Evolutionary conservation across 306 rosid species (phyloP), one percentile per base, ranked within the genome.

Genomic region (Comarum palustre): DNA sequence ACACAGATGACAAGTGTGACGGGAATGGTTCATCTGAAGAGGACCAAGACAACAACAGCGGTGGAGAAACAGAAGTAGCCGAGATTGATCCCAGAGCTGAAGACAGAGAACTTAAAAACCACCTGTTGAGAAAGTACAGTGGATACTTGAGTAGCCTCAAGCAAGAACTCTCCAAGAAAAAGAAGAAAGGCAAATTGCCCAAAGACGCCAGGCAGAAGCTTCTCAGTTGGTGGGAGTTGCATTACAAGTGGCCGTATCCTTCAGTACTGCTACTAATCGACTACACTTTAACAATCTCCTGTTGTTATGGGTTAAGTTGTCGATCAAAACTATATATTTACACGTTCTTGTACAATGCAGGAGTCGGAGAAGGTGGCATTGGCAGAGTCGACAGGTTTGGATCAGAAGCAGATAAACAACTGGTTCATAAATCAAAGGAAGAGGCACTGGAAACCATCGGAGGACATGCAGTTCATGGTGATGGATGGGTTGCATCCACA

Each of bases 401-500:
- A 94, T 82, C 98, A 89, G 83, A 93, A 93, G 73, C 98, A 93
- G 82, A 93, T 93, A 79, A 93, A 90, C 68, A 93, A 94, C 54
- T 94, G 99, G 99, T 94, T 94, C 86, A 94, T 94, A 78, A 94
- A 94, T 69, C 99, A 94, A 74, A 94, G 99, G 90, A 94, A 94
- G 82, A 70, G 99, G 63, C 99, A 94, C 79, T 94, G 97, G 99
- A 94, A 94, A 74, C 99, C 99, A 61, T 94, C 99, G 34, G 99
- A 94, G 79, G 99, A 94, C 72, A 91, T 91, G 99, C 97, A 91
- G 46, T 89, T 88, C 69, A 94, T 94, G 99, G 97, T 91, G 78
- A 94, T 94, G 99, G 97, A 94, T 79, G 96, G 96, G 6, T 80
- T 91, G 25, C 96, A 94, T 72, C 91, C 95, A 1, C 96, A 89